Conservation (phyloP, 371 early-diverging fungal genomes). For the Mortierella sp. region DNA sequence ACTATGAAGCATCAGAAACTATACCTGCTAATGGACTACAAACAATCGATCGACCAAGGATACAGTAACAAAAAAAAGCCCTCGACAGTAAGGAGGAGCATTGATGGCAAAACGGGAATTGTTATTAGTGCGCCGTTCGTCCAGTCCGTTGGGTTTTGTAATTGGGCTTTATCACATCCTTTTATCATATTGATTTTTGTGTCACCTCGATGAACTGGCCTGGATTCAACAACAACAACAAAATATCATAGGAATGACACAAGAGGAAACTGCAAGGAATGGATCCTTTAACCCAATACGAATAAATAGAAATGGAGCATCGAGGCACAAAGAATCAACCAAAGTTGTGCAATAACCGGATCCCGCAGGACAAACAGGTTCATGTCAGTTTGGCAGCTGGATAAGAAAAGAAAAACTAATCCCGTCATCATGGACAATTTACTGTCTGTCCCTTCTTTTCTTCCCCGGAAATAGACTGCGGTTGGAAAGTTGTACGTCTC, state of each 20-base stretch:
- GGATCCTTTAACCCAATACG: too few species aligned
- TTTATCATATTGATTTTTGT: not conserved
- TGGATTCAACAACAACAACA: not conserved
- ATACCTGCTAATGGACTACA: too few species aligned
- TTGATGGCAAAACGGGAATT: not conserved
- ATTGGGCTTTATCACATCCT: not conserved
- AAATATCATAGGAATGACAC: not conserved
- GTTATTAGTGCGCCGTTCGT: not conserved
- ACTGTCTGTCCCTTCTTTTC: not conserved
- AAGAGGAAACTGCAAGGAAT: not conserved
- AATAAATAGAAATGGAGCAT: too few species aligned
- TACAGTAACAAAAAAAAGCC: not conserved
- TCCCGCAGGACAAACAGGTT: slow-evolving; percentile 4
- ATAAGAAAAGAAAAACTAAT: not conserved
- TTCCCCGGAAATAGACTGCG: slow-evolving; percentile 60
- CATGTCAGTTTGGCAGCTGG: not conserved
- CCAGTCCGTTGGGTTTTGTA: not conserved
- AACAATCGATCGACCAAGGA: too few species aligned
- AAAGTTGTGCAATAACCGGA: not conserved
- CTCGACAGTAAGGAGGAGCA: not conserved
- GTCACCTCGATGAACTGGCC: not conserved
- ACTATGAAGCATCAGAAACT: too few species aligned
- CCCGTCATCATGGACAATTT: not conserved
- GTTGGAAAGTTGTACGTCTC: slow-evolving; percentile 88
- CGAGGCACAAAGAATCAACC: not conserved